Percentiles rank a stretch among this genome's conserved stretches.
phyloP scores from a whole-genome alignment of 345 rosid species.

The Iberis pinnata region DNA sequence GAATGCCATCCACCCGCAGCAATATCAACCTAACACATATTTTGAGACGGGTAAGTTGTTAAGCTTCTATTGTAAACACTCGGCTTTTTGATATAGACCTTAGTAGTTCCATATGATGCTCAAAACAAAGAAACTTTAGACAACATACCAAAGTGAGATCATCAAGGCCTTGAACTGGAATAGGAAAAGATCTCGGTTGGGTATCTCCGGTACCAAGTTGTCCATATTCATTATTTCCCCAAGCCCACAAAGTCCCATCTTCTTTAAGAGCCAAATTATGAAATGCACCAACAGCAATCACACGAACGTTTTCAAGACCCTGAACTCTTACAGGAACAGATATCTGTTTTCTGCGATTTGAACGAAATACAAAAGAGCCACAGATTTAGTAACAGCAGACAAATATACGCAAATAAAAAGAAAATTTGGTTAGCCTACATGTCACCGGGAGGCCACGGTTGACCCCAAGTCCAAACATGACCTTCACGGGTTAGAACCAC shows the following conservation, averaged over 20 bases:
- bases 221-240: constrained; percentile 99
- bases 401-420: not conserved
- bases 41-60: not conserved
- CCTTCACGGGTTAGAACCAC: constrained; percentile 93
- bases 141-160: constrained; percentile 70
- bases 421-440: constrained; percentile 44
- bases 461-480: constrained; percentile 99
- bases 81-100: not conserved
- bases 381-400: constrained; percentile 2
- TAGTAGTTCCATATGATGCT: not conserved
- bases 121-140: not conserved
- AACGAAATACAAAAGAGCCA: not conserved
- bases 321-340: constrained; percentile 95
- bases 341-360: constrained; percentile 74
- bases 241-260: constrained; percentile 91
- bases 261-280: constrained; percentile 95
- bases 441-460: constrained; percentile 99
- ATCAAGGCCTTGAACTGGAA: constrained; percentile 79
- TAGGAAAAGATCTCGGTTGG: constrained; percentile 95
- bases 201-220: constrained; percentile 99
- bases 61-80: not conserved
- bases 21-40: constrained; percentile 70
- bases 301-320: constrained; percentile 82
- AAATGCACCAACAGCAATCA: constrained; percentile 96
- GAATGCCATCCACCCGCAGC: constrained; percentile 99